A percentile compares a stretch with the other conserved stretches of the same genome.
Evolutionary conservation across 1,139 yeast genomes (phyloP).

Genomic region (Torulaspora globosa): DNA sequence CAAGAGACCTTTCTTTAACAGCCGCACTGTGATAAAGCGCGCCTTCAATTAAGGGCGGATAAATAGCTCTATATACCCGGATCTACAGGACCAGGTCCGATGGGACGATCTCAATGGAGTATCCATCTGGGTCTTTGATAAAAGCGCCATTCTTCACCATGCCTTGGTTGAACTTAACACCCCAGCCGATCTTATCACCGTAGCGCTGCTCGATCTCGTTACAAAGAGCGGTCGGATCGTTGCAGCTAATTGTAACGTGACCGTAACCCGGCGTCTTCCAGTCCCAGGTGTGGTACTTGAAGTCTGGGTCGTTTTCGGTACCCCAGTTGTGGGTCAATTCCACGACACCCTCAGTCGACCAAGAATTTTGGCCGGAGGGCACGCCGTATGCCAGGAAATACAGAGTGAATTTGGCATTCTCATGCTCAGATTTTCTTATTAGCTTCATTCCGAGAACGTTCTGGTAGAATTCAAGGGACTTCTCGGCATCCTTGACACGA

Average conservation of each 20-base stretch:
- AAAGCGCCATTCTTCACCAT: conserved; percentile 60
- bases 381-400: conserved; percentile 74
- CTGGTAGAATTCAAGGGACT: conserved; percentile 70
- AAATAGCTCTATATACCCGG: neutral
- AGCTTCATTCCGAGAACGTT: conserved; percentile 78
- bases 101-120: conserved; percentile 70
- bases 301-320: conserved; percentile 70
- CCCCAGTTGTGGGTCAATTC: conserved; percentile 97
- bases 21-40: too few species aligned
- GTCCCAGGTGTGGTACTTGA: conserved; percentile 82
- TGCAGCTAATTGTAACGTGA: conserved; percentile 73
- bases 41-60: neutral
- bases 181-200: conserved; percentile 49
- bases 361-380: conserved; percentile 37
- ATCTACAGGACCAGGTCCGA: conserved; percentile 11
- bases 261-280: conserved; percentile 78
- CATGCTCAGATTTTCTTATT: conserved; percentile 51
- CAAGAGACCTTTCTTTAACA: too few species aligned
- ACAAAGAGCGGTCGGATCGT: conserved; percentile 58
- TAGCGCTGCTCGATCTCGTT: conserved; percentile 45
- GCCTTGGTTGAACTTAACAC: conserved; percentile 58
- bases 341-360: conserved; percentile 55
- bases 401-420: conserved; percentile 72
- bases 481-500: conserved; percentile 78
- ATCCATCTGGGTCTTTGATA: conserved; percentile 89